Percentiles rank a stretch among this genome's conserved stretches.
These are phyloP conservation scores for Serendipita sp. DNA, from an alignment of 768 basidiomycete genomes.

Conservation along the genomic window DNA sequence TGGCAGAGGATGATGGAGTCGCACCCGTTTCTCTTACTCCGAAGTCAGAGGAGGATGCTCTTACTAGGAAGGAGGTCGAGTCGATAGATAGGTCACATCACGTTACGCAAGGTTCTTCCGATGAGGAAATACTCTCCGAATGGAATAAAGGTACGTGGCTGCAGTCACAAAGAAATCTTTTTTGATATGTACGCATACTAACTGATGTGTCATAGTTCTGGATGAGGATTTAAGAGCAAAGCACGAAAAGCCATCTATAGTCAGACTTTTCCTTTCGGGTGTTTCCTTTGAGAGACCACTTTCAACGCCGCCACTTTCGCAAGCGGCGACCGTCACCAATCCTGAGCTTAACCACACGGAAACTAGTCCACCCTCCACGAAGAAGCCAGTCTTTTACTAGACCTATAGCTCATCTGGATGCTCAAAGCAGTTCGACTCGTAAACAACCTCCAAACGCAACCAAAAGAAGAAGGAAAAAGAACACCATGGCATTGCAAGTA, in stretches of 20 bases:
- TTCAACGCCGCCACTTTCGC: too few species aligned
- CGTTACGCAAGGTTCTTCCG: neutral
- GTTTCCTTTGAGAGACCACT: neutral
- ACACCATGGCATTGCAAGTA: too few species aligned
- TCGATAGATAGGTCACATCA: neutral
- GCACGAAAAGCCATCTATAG: neutral
- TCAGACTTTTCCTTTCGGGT: neutral
- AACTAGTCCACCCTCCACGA: neutral
- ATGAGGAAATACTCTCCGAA: neutral
- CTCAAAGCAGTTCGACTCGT: neutral
- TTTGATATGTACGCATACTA: neutral
- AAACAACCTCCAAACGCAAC: too few species aligned
- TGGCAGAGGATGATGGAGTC: neutral
- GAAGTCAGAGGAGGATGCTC: neutral
- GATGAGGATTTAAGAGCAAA: neutral
- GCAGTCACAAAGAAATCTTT: too few species aligned
- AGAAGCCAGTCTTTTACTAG: slow-evolving; percentile 5
- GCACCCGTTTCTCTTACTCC: neutral
- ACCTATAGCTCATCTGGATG: neutral
- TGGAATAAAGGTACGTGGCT: neutral
- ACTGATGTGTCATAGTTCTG: neutral
- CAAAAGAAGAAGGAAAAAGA: too few species aligned
- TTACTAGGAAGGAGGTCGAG: neutral
- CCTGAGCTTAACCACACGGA: neutral
- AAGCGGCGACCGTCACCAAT: neutral